phyloP scores from a whole-genome alignment of 192 early-diverging fungal genomes.

The Coemansia sp. region DNA sequence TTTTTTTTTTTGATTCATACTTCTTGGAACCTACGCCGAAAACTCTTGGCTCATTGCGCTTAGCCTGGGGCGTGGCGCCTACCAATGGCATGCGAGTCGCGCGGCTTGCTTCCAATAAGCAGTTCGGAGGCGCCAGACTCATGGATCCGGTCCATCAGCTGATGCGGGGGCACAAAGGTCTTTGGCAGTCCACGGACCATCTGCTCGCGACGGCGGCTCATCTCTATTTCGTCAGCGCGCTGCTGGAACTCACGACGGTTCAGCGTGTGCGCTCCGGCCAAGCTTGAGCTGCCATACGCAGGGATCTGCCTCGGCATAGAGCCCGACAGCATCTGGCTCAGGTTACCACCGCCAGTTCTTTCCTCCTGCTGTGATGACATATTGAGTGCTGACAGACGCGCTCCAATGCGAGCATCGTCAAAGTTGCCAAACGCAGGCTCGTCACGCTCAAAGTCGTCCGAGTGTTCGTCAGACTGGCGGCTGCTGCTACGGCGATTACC shows the following conservation, averaged over 20 bases:
- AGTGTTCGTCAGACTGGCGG: conserved; percentile 35
- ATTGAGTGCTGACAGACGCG: background rate
- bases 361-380: background rate
- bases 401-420: conserved; percentile 10
- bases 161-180: conserved; percentile 53
- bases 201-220: conserved; percentile 30
- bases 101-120: conserved; percentile 50
- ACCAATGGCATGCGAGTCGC: conserved; percentile 41
- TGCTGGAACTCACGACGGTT: conserved; percentile 31
- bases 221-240: conserved; percentile 37
- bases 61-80: conserved; percentile 43
- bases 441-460: conserved; percentile 22
- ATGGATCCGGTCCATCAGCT: conserved; percentile 43
- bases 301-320: conserved; percentile 56
- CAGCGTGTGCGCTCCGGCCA: conserved; percentile 28
- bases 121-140: conserved; percentile 31
- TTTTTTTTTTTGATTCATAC: background rate
- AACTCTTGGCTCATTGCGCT: background rate
- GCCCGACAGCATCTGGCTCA: conserved; percentile 47
- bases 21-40: background rate
- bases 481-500: conserved; percentile 7
- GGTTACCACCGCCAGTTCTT: conserved; percentile 15
- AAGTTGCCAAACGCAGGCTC: conserved; percentile 35
- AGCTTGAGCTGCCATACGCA: conserved; percentile 22
- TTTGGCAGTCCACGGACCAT: conserved; percentile 36